phyloP scores from a whole-genome alignment of 75 land plant genomes.

The Larix kaempferi region DNA sequence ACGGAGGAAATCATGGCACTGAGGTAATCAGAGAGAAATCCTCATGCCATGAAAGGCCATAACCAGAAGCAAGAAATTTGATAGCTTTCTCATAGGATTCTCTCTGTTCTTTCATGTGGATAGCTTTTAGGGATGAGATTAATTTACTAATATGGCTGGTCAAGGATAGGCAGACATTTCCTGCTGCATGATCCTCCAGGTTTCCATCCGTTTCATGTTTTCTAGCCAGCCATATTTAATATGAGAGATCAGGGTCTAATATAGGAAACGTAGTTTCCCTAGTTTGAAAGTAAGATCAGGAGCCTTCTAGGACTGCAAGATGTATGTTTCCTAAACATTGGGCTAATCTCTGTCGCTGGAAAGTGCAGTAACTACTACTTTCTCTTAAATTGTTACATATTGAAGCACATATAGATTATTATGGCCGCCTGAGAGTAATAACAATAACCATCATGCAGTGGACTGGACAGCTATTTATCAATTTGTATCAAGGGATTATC shows the following conservation, averaged over 20 bases:
- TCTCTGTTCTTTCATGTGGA: background rate
- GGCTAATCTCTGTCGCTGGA: background rate
- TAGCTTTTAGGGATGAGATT: background rate
- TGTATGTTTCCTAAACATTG: background rate
- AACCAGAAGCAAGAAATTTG: background rate
- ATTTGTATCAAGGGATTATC: background rate
- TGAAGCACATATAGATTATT: background rate
- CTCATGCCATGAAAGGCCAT: background rate
- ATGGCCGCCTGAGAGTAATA: background rate
- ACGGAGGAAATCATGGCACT: background rate
- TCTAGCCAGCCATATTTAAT: background rate
- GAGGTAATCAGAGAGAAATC: background rate
- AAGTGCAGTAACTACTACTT: background rate
- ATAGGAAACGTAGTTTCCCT: background rate
- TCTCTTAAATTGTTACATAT: background rate
- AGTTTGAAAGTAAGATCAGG: background rate
- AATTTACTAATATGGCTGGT: background rate
- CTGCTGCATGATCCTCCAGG: background rate
- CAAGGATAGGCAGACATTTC: background rate
- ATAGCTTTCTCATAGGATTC: conserved; percentile 1
- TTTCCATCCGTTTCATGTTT: background rate
- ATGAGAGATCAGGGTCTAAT: background rate
- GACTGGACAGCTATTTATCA: background rate
- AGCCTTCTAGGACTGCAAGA: background rate
- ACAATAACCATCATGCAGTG: background rate